Evolutionary conservation across 2,329 filamentous ascomycete species (phyloP), one percentile per base, ranked within the genome.

Genomic region (Geosmithia flava): DNA sequence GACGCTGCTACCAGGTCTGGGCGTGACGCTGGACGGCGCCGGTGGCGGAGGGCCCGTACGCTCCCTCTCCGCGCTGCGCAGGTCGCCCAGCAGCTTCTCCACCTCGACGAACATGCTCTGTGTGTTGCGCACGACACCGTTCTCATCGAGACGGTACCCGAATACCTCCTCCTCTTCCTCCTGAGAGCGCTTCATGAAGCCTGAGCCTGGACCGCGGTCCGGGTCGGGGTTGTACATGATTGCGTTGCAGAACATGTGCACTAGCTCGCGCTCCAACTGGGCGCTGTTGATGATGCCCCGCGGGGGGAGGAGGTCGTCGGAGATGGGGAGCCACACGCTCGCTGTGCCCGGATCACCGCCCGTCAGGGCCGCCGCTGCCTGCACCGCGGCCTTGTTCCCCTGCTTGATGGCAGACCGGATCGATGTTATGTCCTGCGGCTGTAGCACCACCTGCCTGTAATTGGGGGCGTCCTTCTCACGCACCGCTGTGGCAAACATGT

Each of bases 161-260:
- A 78, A 68, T 1, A 72, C 60, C 47, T 69, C 62, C 55, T 74
- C 59, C 54, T 71, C 62, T 51, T 71, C 71, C 42, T 65, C 68
- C 56, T 61, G 58, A 42, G 67, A 58, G 41, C 67, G 58, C 49
- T 68, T 66, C 56, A 77, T 62, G 53, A 89, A 85, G 0, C 73
- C 68, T 2, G 74, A 70, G 0, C 83, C 83, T 10, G 84, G 80
- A 0, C 85, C 84, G 23, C 83, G 78, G 54, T 85, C 73, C 0
- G 84, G 81, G 52, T 95, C 87, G 0, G 86, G 82, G 57, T 97
- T 97, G 71, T 95, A 98, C 93, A 98, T 97, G 65, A 96, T 85
- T 17, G 93, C 91, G 59, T 97, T 97, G 55, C 89, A 88, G 63
- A 97, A 95, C 87, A 97, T 96, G 57, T 94, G 86, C 56, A 94